Evolutionary conservation across 108 stramenopile species (phyloP).

Genomic region (Phaeodactylum tricornutum): DNA sequence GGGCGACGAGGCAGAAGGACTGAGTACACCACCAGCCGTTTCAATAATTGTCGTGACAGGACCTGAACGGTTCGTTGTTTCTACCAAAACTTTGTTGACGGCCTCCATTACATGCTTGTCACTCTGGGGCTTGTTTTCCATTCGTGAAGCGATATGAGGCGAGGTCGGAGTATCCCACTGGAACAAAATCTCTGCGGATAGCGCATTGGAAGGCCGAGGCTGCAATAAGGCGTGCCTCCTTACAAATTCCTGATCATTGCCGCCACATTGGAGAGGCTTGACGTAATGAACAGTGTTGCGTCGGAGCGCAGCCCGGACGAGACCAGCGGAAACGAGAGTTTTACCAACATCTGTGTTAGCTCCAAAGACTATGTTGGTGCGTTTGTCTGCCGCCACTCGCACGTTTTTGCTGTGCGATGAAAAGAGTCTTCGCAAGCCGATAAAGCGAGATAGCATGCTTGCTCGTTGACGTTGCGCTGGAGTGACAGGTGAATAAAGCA

Average conservation of each 20-base stretch:
- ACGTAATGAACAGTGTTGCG: conserved; percentile 50
- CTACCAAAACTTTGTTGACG: conserved; percentile 20
- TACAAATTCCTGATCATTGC: conserved; percentile 68
- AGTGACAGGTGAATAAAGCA: too few species aligned
- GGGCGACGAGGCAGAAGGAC: conserved; percentile 79
- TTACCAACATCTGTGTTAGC: conserved; percentile 98
- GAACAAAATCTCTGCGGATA: conserved; percentile 53
- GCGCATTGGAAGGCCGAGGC: conserved; percentile 4
- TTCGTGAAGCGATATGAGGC: conserved; percentile 73
- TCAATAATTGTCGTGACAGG: conserved; percentile 55
- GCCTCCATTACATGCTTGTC: conserved; percentile 56
- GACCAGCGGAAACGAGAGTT: conserved; percentile 79
- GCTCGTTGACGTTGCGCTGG: too few species aligned
- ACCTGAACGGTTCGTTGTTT: conserved; percentile 13
- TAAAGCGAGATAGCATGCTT: too few species aligned
- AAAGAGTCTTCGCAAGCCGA: too few species aligned
- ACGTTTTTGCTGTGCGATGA: too few species aligned
- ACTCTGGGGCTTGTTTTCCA: conserved; percentile 61
- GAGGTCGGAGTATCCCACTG: conserved; percentile 84
- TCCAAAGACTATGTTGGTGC: conserved; percentile 79
- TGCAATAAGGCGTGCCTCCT: conserved; percentile 12
- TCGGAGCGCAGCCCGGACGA: conserved; percentile 45
- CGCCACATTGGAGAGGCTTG: conserved; percentile 92
- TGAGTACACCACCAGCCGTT: conserved; percentile 82
- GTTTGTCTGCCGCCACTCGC: not conserved